Base-by-base conservation (phyloP, 139 green algal species). In the Tetradesmus obliquus region DNA sequence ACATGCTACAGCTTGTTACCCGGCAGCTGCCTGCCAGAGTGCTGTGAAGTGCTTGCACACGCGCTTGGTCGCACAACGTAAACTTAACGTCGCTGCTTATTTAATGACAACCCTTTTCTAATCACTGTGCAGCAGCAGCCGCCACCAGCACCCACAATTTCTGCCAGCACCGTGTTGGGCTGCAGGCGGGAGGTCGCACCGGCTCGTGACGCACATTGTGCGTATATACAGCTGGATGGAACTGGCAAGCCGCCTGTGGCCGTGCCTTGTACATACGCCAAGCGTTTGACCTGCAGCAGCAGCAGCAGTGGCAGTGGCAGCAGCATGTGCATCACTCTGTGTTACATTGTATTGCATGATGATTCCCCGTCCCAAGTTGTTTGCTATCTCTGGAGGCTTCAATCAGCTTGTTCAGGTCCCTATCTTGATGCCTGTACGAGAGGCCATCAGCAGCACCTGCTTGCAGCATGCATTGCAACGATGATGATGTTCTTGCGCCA, bases 1-100 rank as follows among this genome's bases (percentile, higher is more conserved):
- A 76, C 66, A 76, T 76, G 66, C 66, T 76, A 76, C 66, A 76
- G 66, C 66, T 76, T 76, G 66, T 76, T 76, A 76, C 17, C 66
- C 15, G 66, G 66, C 66, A 76, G 66, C 66, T 24, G 17, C 66
- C 66, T 76, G 66, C 66, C 66, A 19, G 66, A 24, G 17, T 76
- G 15, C 66, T 3, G 1, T 24, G 15, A 76, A 76, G 17, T 24
- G 66, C 66, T 19, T 24, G 5, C 7, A 71, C 15, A 19, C 19
- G 19, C 60, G 2, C 32, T 45, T 45, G 32, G 32, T 45, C 32
- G 32, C 32, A 45, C 32, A 45, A 45, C 32, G 32, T 45, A 45
- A 45, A 45, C 32, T 45, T 45, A 45, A 45, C 32, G 32, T 45
- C 32, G 32, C 32, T 45, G 32, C n/a, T n/a, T n/a, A n/a, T n/a